Conservation (phyloP, 2,329 filamentous ascomycete species). For the Hypomyces perniciosus region DNA sequence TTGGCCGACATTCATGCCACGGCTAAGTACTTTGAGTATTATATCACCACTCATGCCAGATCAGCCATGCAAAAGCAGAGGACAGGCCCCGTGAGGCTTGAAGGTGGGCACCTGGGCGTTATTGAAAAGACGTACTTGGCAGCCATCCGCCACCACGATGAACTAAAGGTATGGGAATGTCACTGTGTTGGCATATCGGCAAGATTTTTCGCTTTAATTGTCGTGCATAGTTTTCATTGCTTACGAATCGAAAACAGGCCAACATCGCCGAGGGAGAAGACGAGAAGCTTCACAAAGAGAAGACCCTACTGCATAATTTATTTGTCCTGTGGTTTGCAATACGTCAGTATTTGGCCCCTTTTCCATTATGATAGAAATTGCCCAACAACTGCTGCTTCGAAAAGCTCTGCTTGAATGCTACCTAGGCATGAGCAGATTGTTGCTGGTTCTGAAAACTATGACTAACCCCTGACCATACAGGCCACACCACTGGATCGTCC, state of each 20-base stretch:
- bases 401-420: no score
- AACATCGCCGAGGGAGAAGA: not conserved
- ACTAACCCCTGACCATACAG: constrained; percentile 22
- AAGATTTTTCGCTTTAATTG: not conserved
- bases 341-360: constrained; percentile 29
- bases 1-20: constrained; percentile 33
- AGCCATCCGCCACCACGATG: constrained; percentile 18
- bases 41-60: constrained; percentile 28
- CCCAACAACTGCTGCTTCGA: no score
- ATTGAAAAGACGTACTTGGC: constrained; percentile 19
- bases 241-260: not conserved
- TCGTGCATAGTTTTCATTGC: not conserved
- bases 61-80: constrained; percentile 23
- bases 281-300: constrained; percentile 21
- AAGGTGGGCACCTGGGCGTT: constrained; percentile 3
- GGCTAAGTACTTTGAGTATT: constrained; percentile 28
- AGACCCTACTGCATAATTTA: constrained; percentile 33
- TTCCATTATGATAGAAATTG: no score
- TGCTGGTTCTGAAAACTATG: not conserved
- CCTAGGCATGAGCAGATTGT: no score
- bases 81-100: not conserved
- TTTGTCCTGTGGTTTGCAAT: constrained; percentile 43
- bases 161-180: constrained; percentile 19
- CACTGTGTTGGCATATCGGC: not conserved
- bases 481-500: constrained; percentile 39